phyloP scores from a whole-genome alignment of 108 stramenopile genomes.

The Cyclostephanos tholiformis region DNA sequence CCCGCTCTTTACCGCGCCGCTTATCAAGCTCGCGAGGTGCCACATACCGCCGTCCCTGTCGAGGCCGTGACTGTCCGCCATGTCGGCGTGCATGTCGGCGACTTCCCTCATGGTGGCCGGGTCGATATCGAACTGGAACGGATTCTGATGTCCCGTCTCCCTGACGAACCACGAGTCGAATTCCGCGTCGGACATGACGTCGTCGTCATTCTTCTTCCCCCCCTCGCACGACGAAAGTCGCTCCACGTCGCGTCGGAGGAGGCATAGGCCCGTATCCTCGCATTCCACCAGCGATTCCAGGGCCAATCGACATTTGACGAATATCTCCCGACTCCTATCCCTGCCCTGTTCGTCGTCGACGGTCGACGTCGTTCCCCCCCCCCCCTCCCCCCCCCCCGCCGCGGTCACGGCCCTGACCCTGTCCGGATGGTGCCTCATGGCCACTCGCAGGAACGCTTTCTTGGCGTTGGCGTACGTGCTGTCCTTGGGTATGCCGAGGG shows the following conservation, averaged over 20 bases:
- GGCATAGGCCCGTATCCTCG: conserved; percentile 52
- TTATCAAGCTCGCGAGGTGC: conserved; percentile 80
- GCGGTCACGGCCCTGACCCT: too few species aligned
- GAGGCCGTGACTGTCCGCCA: conserved; percentile 62
- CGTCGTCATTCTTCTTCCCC: conserved; percentile 15
- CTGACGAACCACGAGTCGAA: conserved; percentile 79
- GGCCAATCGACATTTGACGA: conserved; percentile 70
- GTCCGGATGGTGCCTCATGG: conserved; percentile 87
- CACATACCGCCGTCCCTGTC: conserved; percentile 92
- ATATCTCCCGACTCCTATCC: conserved; percentile 57
- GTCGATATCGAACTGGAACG: conserved; percentile 78
- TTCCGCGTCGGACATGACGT: conserved; percentile 50
- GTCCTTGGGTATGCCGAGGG: conserved; percentile 55
- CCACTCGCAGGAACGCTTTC: conserved; percentile 79
- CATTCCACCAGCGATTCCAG: conserved; percentile 75
- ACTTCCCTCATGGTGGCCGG: conserved; percentile 85
- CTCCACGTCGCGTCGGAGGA: conserved; percentile 50
- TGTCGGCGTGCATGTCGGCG: conserved; percentile 63
- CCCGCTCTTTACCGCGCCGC: conserved; percentile 67
- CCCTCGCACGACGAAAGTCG: background rate
- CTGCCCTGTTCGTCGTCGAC: conserved; percentile 29
- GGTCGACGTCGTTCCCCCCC: conserved; percentile 20
- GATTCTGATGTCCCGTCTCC: conserved; percentile 75
- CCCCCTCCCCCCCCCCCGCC: too few species aligned
- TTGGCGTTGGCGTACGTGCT: conserved; percentile 68